phyloP scores from a whole-genome alignment of 352 stramenopile genomes.

The Globisporangium alternatum region DNA sequence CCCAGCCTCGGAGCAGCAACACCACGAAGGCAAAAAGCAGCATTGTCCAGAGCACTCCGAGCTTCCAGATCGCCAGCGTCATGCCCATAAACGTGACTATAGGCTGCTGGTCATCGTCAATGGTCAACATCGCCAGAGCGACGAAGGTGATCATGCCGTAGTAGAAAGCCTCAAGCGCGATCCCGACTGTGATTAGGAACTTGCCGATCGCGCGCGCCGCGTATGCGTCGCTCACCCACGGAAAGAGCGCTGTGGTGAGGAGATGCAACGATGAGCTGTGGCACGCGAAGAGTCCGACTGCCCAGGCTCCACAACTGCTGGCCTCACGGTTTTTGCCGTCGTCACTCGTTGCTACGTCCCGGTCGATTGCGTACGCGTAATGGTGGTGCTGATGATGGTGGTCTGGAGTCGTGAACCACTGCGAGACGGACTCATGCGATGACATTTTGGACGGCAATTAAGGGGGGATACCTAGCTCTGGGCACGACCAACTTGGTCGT shows the following conservation, averaged over 20 bases:
- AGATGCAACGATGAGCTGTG: neutral
- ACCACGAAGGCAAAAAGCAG: neutral
- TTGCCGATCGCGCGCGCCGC: neutral
- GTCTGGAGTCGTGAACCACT: neutral
- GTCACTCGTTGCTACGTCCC: neutral
- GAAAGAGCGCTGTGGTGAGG: neutral
- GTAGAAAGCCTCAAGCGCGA: neutral
- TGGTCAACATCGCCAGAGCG: neutral
- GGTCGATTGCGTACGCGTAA: neutral
- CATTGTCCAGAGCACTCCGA: neutral
- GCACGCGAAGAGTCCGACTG: neutral
- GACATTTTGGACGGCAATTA: neutral
- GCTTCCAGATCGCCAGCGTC: neutral
- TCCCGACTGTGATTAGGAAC: neutral
- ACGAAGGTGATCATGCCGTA: neutral
- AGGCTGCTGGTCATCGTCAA: neutral
- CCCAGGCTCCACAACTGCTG: neutral
- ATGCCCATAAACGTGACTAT: neutral
- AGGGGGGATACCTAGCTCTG: too few species aligned
- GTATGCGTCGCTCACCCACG: neutral
- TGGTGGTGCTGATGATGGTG: neutral
- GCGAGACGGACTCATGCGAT: neutral
- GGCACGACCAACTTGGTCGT: too few species aligned
- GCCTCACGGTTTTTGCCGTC: neutral
- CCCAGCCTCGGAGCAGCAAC: neutral